Conservation (phyloP, 345 rosid species). For the Reutealis trisperma region DNA sequence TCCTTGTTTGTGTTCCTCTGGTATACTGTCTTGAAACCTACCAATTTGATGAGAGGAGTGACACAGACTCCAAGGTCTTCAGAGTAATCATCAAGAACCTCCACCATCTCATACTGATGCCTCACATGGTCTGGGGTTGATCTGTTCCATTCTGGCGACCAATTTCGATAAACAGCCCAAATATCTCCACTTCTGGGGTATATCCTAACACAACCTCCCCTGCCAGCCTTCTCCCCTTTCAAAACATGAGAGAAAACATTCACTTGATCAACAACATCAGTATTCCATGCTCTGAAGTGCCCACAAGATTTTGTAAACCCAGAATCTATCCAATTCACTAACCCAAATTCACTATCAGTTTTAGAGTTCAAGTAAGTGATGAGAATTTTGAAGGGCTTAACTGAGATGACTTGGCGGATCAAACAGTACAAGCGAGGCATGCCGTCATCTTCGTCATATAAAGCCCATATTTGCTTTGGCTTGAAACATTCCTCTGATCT, state of each 20-base stretch:
- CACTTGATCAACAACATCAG: constrained; percentile 84
- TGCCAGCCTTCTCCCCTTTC: constrained; percentile 81
- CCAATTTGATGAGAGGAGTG: constrained; percentile 68
- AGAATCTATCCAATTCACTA: constrained; percentile 75
- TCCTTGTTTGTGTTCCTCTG: constrained; percentile 54
- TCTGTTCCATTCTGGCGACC: constrained; percentile 83
- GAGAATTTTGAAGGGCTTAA: constrained; percentile 81
- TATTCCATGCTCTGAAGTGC: constrained; percentile 80
- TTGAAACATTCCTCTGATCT: constrained; percentile 89
- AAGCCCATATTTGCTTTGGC: constrained; percentile 95
- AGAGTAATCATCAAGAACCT: constrained; percentile 85
- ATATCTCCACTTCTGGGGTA: constrained; percentile 86
- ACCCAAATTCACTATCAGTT: constrained; percentile 84
- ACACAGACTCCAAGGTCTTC: constrained; percentile 91
- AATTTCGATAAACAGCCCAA: constrained; percentile 92
- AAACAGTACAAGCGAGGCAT: constrained; percentile 97
- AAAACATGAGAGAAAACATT: constrained; percentile 92
- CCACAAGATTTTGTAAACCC: constrained; percentile 98
- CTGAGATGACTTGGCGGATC: constrained; percentile 75
- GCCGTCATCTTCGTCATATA: constrained; percentile 95
- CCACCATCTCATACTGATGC: constrained; percentile 97
- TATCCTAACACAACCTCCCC: constrained; percentile 98
- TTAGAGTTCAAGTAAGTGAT: constrained; percentile 90
- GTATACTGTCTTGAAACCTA: constrained; percentile 89
- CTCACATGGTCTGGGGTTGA: constrained; percentile 81